Evolutionary conservation across 345 rosid genomes (phyloP).

Genomic region (Eucalyptus dawsonii): DNA sequence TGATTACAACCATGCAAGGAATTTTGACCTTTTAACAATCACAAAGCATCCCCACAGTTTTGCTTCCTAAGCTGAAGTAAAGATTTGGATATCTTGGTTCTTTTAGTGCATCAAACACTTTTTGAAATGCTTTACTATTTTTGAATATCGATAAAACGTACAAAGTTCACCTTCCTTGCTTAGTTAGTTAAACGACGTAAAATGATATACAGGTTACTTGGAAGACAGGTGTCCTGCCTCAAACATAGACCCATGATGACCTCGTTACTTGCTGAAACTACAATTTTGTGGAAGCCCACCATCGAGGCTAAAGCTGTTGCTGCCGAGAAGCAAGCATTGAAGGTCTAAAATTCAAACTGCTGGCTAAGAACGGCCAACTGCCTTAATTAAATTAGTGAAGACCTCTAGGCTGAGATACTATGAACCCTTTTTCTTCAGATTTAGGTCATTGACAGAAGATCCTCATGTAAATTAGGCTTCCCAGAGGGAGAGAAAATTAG

Average conservation of each 20-base stretch:
- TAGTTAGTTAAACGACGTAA: not conserved
- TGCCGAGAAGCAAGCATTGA: constrained; percentile 62
- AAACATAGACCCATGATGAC: constrained; percentile 85
- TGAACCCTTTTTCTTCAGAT: not conserved
- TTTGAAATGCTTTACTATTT: too few relatives aligned
- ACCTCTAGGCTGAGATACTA: not conserved
- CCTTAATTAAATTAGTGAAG: not conserved
- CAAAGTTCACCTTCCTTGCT: not conserved
- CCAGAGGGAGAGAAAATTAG: not conserved
- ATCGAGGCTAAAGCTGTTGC: constrained; percentile 83
- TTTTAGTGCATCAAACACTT: too few relatives aligned
- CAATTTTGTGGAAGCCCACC: constrained; percentile 73
- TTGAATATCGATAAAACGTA: too few relatives aligned
- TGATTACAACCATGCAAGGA: too few relatives aligned
- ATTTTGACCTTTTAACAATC: too few relatives aligned
- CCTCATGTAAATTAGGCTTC: not conserved
- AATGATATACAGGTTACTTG: constrained; percentile 47
- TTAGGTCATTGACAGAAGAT: not conserved
- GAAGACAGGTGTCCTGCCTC: constrained; percentile 86
- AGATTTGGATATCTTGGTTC: too few relatives aligned
- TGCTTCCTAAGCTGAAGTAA: too few relatives aligned
- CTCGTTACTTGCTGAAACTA: constrained; percentile 56
- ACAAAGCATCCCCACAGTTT: too few relatives aligned
- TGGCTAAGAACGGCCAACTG: not conserved
- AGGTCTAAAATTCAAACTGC: constrained; percentile 16